These are phyloP conservation scores for Umbilicus rupestris DNA, from an alignment of 164 flowering plant genomes.

Conservation along the genomic window DNA sequence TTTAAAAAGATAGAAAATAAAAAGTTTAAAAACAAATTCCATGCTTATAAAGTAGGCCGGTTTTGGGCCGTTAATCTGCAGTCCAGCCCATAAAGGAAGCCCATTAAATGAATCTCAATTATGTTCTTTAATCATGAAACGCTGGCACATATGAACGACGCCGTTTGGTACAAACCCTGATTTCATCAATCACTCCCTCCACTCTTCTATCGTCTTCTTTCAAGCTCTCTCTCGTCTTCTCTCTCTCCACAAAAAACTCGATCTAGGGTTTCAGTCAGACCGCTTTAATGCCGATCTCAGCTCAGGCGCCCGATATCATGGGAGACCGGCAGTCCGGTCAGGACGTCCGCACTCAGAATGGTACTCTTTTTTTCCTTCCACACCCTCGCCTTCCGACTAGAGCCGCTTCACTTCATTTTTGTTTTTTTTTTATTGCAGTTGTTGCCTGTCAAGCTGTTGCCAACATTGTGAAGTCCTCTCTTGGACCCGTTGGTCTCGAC, in stretches of 20 bases:
- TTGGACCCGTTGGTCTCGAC: conserved; percentile 97
- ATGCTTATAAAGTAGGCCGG: too few species aligned
- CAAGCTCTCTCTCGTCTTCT: neutral
- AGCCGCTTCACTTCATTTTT: neutral
- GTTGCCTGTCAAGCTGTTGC: conserved; percentile 86
- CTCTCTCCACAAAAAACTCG: neutral
- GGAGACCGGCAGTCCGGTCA: conserved; percentile 97
- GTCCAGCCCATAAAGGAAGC: too few species aligned
- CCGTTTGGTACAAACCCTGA: neutral
- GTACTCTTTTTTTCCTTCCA: conserved; percentile 21
- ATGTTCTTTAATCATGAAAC: too few species aligned
- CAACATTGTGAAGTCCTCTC: conserved; percentile 84
- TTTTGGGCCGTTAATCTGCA: too few species aligned
- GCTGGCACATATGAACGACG: too few species aligned
- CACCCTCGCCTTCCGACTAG: neutral
- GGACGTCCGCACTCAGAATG: conserved; percentile 97
- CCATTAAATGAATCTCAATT: too few species aligned
- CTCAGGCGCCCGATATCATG: conserved; percentile 55
- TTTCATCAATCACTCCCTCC: neutral
- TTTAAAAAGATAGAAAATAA: too few species aligned
- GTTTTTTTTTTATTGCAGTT: conserved; percentile 33
- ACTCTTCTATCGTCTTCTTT: neutral
- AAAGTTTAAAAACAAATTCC: too few species aligned
- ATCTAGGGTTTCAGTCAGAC: conserved; percentile 4
- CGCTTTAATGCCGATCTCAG: conserved; percentile 29